These are phyloP conservation scores for Tuber umbilicatum DNA, from an alignment of 495 filamentous ascomycete genomes.

Conservation along the genomic window DNA sequence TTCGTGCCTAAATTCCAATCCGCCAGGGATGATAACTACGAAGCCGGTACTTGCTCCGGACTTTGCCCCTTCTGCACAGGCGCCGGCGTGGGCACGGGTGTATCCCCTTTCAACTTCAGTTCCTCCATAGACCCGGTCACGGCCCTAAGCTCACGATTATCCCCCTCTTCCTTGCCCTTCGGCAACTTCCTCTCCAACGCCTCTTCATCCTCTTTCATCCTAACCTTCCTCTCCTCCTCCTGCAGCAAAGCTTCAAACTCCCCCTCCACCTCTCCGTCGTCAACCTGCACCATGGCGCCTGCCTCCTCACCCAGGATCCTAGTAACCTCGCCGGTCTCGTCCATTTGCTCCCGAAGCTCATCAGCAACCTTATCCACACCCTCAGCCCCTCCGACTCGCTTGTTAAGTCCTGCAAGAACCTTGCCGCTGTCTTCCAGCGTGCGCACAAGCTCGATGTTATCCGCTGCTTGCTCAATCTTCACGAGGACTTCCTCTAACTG, in stretches of 20 bases:
- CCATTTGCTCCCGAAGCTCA: slow-evolving; percentile 70
- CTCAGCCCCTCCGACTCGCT: slow-evolving; percentile 68
- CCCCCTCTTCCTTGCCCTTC: slow-evolving; percentile 38
- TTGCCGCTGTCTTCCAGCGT: slow-evolving; percentile 72
- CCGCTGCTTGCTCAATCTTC: slow-evolving; percentile 76
- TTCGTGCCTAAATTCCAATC: slow-evolving; percentile 1
- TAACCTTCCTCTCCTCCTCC: slow-evolving; percentile 53
- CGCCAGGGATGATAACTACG: slow-evolving; percentile 9
- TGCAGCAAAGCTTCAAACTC: slow-evolving; percentile 73
- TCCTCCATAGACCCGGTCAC: slow-evolving; percentile 46
- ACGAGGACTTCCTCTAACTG: slow-evolving; percentile 75
- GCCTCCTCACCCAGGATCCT: slow-evolving; percentile 54
- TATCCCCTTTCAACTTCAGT: slow-evolving; percentile 37
- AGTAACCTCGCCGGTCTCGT: slow-evolving; percentile 72
- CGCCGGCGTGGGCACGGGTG: slow-evolving; percentile 22
- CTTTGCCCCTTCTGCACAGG: slow-evolving; percentile 35
- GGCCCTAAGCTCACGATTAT: slow-evolving; percentile 19
- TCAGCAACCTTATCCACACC: slow-evolving; percentile 69
- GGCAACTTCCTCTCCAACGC: slow-evolving; percentile 41
- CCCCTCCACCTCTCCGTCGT: slow-evolving; percentile 80
- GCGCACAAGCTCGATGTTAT: slow-evolving; percentile 69
- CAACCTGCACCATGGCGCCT: slow-evolving; percentile 51
- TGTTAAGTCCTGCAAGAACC: slow-evolving; percentile 65
- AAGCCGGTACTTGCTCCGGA: slow-evolving; percentile 30
- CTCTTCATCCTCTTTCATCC: slow-evolving; percentile 27